Conservation (phyloP, 331 rosid genomes). For the Acacia pycnantha region DNA sequence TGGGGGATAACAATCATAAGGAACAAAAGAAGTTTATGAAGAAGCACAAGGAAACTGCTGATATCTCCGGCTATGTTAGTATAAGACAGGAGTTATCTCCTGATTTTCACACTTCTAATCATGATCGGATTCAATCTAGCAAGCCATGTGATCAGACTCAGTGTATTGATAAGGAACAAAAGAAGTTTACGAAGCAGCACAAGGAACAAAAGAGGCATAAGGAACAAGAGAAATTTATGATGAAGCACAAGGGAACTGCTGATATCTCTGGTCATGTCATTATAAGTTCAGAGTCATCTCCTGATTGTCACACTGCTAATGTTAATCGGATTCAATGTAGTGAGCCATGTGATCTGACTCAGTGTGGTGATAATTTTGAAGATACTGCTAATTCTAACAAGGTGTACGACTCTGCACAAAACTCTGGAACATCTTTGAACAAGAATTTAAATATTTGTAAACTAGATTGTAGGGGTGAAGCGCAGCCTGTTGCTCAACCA, state of each 20-base stretch:
- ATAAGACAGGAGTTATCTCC: conserved; percentile 1
- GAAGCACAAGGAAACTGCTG: conserved; percentile 25
- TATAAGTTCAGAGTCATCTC: conserved; percentile 4
- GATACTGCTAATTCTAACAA: conserved; percentile 25
- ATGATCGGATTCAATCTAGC: neutral
- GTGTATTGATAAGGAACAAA: conserved; percentile 1
- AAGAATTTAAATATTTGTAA: conserved; percentile 15
- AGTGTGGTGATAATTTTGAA: conserved; percentile 20
- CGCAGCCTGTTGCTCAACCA: conserved; percentile 65
- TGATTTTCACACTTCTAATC: neutral
- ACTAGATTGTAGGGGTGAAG: conserved; percentile 22
- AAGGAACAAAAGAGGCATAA: neutral
- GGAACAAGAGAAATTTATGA: conserved; percentile 4
- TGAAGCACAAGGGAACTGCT: conserved; percentile 20
- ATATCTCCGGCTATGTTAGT: neutral
- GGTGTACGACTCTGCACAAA: conserved; percentile 15
- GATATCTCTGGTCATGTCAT: conserved; percentile 9
- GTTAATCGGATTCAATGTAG: neutral
- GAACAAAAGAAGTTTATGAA: conserved; percentile 8
- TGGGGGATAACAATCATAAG: conserved; percentile 12
- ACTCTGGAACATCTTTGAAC: conserved; percentile 20
- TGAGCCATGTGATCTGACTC: conserved; percentile 17
- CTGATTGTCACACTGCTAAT: neutral
- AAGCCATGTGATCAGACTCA: conserved; percentile 19
- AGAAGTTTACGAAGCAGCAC: conserved; percentile 7